A percentile compares a stretch with the other conserved stretches of the same genome.
These are phyloP conservation scores for Centrapalus pauciflorus DNA, from an alignment of 129 eudicot genomes.

Conservation along the genomic window DNA sequence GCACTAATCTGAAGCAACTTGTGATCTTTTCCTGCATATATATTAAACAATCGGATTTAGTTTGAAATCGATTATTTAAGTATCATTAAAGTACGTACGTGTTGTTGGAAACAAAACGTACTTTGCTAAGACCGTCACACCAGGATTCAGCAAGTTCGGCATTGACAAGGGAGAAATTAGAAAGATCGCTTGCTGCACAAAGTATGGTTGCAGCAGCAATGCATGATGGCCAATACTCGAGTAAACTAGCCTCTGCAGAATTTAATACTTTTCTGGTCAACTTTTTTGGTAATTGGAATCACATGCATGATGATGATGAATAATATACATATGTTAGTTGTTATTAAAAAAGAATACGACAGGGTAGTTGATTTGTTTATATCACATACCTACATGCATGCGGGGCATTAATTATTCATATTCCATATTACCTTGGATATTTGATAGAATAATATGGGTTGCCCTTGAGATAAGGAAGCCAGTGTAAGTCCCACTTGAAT, in stretches of 20 bases:
- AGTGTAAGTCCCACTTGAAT: slow-evolving; percentile 58
- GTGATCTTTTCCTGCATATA: slow-evolving; percentile 58
- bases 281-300: slow-evolving; percentile 22
- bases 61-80: too few species aligned
- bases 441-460: slow-evolving; percentile 64
- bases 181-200: slow-evolving; percentile 75
- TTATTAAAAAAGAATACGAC: slow-evolving; percentile 1
- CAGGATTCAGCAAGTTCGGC: slow-evolving; percentile 82
- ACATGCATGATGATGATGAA: slow-evolving; percentile 21
- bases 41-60: not conserved
- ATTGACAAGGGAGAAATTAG: slow-evolving; percentile 62
- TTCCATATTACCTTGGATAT: slow-evolving; percentile 54
- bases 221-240: slow-evolving; percentile 90
- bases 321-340: not conserved
- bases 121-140: slow-evolving; percentile 84
- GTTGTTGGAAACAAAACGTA: slow-evolving; percentile 22
- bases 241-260: slow-evolving; percentile 61
- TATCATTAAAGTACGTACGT: too few species aligned
- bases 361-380: slow-evolving; percentile 26
- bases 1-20: slow-evolving; percentile 52
- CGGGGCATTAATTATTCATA: slow-evolving; percentile 18
- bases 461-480: slow-evolving; percentile 73
- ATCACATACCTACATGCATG: slow-evolving; percentile 34
- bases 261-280: slow-evolving; percentile 25
- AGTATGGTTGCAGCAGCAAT: slow-evolving; percentile 87